Percentiles rank a stretch among this genome's conserved stretches.
Evolutionary conservation across 768 basidiomycete genomes (phyloP).

Genomic region (Pulveroboletus ravenelii): DNA sequence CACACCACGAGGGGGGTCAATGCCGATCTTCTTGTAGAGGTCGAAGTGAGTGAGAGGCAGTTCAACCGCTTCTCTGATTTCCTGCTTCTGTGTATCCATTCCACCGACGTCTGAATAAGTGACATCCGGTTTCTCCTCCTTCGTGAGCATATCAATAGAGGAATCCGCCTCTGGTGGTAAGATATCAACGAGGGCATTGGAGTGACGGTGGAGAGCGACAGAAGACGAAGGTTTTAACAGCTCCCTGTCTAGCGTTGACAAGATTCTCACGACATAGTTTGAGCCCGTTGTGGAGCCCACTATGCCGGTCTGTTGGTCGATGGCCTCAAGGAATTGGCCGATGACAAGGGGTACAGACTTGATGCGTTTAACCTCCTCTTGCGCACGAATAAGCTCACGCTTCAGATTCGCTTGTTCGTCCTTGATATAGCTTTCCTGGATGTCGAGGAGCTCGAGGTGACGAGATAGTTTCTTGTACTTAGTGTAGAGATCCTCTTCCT

Average conservation of each 20-base stretch:
- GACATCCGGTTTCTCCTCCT: constrained; percentile 94
- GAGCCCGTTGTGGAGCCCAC: constrained; percentile 97
- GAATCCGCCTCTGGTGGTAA: constrained; percentile 98
- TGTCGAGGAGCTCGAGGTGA: constrained; percentile 92
- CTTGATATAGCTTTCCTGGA: constrained; percentile 95
- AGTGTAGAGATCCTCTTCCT: constrained; percentile 90
- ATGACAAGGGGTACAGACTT: constrained; percentile 98
- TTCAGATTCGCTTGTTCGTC: constrained; percentile 98
- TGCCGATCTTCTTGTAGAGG: constrained; percentile 98
- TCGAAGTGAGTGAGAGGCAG: constrained; percentile 96
- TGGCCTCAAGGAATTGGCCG: constrained; percentile 98
- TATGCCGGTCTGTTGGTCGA: constrained; percentile 95
- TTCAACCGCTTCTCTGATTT: constrained; percentile 97
- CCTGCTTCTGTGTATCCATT: constrained; percentile 97
- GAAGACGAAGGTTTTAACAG: constrained; percentile 95
- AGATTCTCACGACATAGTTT: constrained; percentile 96
- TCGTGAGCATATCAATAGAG: constrained; percentile 89
- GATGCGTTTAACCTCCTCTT: constrained; percentile 99
- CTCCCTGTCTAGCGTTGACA: constrained; percentile 95
- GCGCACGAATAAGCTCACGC: constrained; percentile 95
- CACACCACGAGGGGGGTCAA: constrained; percentile 97
- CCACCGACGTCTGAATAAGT: constrained; percentile 93
- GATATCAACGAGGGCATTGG: constrained; percentile 97
- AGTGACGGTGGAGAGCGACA: constrained; percentile 98
- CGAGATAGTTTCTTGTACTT: constrained; percentile 96